Conservation (phyloP, 306 rosid genomes). For the Rubus parviflorus region DNA sequence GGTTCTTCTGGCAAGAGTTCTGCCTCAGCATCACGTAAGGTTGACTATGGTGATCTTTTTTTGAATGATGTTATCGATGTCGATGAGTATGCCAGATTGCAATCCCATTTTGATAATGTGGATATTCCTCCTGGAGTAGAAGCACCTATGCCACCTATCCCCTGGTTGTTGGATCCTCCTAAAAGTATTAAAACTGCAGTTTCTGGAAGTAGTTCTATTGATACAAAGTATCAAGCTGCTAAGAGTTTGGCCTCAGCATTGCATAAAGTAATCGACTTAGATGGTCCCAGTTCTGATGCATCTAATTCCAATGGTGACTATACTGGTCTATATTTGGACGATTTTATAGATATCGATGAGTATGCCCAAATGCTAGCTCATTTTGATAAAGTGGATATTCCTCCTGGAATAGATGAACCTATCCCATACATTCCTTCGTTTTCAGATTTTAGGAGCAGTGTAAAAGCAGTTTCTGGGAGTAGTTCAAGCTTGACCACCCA, state of each 20-base stretch:
- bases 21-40: constrained; percentile 33
- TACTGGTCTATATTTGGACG: constrained; percentile 38
- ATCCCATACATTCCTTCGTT: constrained; percentile 45
- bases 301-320: constrained; percentile 40
- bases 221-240: constrained; percentile 18
- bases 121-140: constrained; percentile 70
- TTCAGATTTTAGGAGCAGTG: constrained; percentile 22
- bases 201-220: constrained; percentile 35
- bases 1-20: constrained; percentile 29
- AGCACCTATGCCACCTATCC: constrained; percentile 44
- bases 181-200: constrained; percentile 10
- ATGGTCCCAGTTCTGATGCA: constrained; percentile 48
- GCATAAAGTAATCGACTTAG: constrained; percentile 48
- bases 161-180: constrained; percentile 44
- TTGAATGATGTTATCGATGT: constrained; percentile 46
- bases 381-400: constrained; percentile 64
- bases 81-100: constrained; percentile 49
- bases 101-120: constrained; percentile 55
- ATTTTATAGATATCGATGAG: constrained; percentile 10
- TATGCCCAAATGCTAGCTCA: constrained; percentile 53
- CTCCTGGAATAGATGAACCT: constrained; percentile 74
- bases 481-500: constrained; percentile 38
- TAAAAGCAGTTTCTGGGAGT: constrained; percentile 30
- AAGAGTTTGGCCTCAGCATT: constrained; percentile 25
- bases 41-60: constrained; percentile 32